Evolutionary conservation across 352 stramenopile species (phyloP).

Genomic region (Aphanomyces stellatus): DNA sequence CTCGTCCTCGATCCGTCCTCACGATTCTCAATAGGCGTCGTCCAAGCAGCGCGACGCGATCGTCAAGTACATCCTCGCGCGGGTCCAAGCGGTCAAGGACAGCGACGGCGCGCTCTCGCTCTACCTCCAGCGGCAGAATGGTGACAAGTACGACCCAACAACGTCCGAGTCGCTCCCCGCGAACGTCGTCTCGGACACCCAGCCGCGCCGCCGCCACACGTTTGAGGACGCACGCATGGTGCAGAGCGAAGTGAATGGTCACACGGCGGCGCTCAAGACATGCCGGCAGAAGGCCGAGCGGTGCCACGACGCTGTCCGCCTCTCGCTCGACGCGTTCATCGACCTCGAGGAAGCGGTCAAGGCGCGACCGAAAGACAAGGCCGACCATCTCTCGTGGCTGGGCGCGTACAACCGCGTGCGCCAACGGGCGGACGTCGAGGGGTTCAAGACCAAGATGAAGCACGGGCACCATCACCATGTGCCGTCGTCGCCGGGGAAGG

Average conservation of each 20-base stretch:
- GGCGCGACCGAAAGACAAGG: not conserved
- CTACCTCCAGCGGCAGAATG: constrained; percentile 57
- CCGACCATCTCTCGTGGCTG: constrained; percentile 9
- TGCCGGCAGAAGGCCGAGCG: constrained; percentile 61
- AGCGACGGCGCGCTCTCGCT: constrained; percentile 35
- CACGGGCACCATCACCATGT: constrained; percentile 3
- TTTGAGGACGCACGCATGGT: constrained; percentile 71
- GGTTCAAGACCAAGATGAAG: constrained; percentile 15
- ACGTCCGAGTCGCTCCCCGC: not conserved
- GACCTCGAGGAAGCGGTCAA: constrained; percentile 9
- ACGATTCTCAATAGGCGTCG: not conserved
- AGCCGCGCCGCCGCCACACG: constrained; percentile 60
- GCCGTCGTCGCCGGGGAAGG: not conserved
- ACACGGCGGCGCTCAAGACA: constrained; percentile 62
- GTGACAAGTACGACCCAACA: constrained; percentile 48
- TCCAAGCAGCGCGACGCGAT: constrained; percentile 33
- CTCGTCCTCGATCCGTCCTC: not conserved
- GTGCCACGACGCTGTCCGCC: constrained; percentile 2
- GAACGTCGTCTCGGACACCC: constrained; percentile 38
- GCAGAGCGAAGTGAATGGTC: constrained; percentile 58
- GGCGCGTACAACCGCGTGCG: constrained; percentile 17
- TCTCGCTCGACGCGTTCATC: constrained; percentile 18
- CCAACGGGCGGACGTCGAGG: constrained; percentile 11
- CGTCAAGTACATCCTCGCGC: constrained; percentile 62
- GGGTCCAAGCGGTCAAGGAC: constrained; percentile 55